Base-by-base conservation (phyloP, 192 early-diverging fungal species). In the Podila verticillata region DNA sequence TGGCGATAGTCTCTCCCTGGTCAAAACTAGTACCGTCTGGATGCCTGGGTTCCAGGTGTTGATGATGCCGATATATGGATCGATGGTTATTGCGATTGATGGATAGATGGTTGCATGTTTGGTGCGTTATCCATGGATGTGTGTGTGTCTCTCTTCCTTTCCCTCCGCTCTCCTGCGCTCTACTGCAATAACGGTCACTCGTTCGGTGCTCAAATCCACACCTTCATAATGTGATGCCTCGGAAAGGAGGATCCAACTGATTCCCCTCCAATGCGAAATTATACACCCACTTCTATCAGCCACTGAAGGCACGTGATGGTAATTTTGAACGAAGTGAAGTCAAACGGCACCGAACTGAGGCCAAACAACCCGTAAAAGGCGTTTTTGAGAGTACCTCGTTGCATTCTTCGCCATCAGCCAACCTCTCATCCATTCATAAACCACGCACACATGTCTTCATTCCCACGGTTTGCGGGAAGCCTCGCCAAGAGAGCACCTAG, bases 41-140 rank as follows among this genome's bases (percentile, higher is more conserved):
- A 30, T 58, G 47, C 31, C 31, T 57, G 36, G 39, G 9, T 58
- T 20, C 48, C 49, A 12, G 34, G 10, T 36, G 65, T 19, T 20
- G 34, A 51, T 66, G 51, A 24, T 66, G 65, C 30, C 12, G 63
- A 65, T 66, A 49, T 32, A 17, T 58, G 66, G 57, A 56, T 48
- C 28, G 32, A 72, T 65, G 70, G 31, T 75, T 51, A 12, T 56
- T 5, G n/a, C 10, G 51, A 54, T 26, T 36, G 49, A 54, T 51
- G 66, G 74, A 75, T 75, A 61, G 74, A 75, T 75, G 74, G 62
- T 36, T 68, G 54, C 30, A 19, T 54, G 51, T 26, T 17, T 1
- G 51, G 24, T 26, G 51, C 22, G 22, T 4, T 24, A 54, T 54
- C 51, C 51, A 54, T 54, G 24, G 51, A 54, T 44, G 51, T 54